Evolutionary conservation across 768 basidiomycete species (phyloP).

Genomic region (Leccinum incarnatum): DNA sequence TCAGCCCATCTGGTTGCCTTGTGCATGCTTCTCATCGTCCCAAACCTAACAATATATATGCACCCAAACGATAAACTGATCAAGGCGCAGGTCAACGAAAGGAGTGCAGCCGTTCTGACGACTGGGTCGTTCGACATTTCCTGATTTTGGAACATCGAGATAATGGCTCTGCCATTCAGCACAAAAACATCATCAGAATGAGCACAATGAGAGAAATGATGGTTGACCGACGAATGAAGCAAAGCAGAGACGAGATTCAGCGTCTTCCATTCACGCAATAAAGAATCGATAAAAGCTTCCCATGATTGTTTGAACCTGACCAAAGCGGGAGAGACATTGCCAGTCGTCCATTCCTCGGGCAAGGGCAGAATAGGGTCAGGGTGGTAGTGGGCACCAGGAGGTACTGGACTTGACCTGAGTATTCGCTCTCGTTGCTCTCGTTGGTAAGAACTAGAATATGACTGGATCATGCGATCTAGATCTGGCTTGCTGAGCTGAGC

Average conservation of each 20-base stretch:
- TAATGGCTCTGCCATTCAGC: conserved; percentile 48
- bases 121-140: conserved; percentile 56
- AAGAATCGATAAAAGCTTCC: conserved; percentile 69
- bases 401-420: conserved; percentile 27
- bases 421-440: conserved; percentile 14
- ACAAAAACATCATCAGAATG: neutral
- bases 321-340: conserved; percentile 60
- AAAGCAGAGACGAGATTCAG: conserved; percentile 71
- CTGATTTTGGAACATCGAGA: conserved; percentile 62
- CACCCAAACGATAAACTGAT: conserved; percentile 75
- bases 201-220: neutral
- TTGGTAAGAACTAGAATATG: conserved; percentile 25
- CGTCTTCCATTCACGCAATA: conserved; percentile 77
- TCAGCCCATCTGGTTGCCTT: conserved; percentile 73
- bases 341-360: conserved; percentile 49
- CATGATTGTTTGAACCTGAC: conserved; percentile 63
- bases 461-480: conserved; percentile 50
- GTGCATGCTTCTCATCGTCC: conserved; percentile 69
- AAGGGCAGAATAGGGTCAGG: conserved; percentile 37
- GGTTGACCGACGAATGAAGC: conserved; percentile 42
- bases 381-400: conserved; percentile 24
- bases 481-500: conserved; percentile 77
- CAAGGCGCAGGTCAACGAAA: conserved; percentile 64
- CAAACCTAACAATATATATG: conserved; percentile 69
- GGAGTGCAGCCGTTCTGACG: conserved; percentile 56